phyloP scores from a whole-genome alignment of 495 filamentous ascomycete species.

The Pyrenula aspistea region DNA sequence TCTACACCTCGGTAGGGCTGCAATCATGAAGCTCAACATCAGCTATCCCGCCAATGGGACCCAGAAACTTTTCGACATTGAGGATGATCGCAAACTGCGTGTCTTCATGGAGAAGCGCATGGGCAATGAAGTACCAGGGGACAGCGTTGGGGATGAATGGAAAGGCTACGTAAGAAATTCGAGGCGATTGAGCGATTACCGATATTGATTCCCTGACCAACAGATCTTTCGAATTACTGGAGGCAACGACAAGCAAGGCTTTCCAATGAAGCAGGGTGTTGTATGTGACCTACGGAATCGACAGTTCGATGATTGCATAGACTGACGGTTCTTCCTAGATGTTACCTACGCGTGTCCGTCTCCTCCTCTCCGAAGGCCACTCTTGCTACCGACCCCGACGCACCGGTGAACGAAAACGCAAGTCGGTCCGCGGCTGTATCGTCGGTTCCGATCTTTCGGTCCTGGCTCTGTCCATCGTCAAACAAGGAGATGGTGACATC shows the following conservation, averaged over 20 bases:
- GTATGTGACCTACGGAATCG: constrained; percentile 37
- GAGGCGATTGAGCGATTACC: background rate
- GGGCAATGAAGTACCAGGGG: constrained; percentile 84
- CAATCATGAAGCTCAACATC: constrained; percentile 83
- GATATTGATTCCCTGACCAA: background rate
- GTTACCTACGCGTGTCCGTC: constrained; percentile 93
- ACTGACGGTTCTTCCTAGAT: no score
- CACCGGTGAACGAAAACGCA: constrained; percentile 96
- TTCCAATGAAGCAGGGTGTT: constrained; percentile 99
- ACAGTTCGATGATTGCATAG: no score
- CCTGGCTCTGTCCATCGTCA: constrained; percentile 84
- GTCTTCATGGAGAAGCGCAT: constrained; percentile 88
- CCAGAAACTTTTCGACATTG: constrained; percentile 96
- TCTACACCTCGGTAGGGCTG: background rate
- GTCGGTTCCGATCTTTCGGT: constrained; percentile 90
- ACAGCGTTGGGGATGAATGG: constrained; percentile 95
- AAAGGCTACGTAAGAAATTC: constrained; percentile 67
- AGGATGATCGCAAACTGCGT: constrained; percentile 90
- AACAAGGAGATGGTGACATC: constrained; percentile 89
- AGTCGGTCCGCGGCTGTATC: constrained; percentile 96
- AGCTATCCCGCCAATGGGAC: constrained; percentile 97
- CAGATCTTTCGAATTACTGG: constrained; percentile 71
- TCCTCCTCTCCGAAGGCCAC: constrained; percentile 85
- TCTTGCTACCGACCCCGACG: constrained; percentile 97
- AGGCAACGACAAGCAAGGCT: constrained; percentile 99